Percentiles rank a stretch among this genome's conserved stretches.
phyloP scores from a whole-genome alignment of 257 asterid species.

The Nicotiana tabacum region DNA sequence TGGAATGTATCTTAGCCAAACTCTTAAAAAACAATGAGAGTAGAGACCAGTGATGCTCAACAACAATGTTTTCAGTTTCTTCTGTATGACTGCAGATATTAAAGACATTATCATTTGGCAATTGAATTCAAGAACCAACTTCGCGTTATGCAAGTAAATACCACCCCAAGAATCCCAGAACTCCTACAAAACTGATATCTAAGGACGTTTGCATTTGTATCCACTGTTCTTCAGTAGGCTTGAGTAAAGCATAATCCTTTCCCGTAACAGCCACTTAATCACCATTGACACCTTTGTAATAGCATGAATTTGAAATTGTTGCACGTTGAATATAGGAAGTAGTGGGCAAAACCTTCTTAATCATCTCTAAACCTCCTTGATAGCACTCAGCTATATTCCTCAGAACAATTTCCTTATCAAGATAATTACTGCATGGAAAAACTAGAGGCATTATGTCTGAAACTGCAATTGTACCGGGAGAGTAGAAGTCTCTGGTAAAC shows the following conservation, averaged over 20 bases:
- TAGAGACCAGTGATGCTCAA: neutral
- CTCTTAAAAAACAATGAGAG: neutral
- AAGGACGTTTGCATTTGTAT: neutral
- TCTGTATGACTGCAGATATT: neutral
- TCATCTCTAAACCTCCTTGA: neutral
- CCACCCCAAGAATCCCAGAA: neutral
- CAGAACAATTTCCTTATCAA: neutral
- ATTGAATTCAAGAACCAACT: neutral
- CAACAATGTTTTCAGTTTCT: neutral
- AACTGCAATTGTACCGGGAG: neutral
- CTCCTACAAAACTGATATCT: neutral
- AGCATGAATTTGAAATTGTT: neutral
- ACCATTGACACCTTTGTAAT: neutral
- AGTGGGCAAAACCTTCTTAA: neutral
- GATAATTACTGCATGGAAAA: neutral
- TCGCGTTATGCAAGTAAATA: neutral
- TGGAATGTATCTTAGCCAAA: neutral
- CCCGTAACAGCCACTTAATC: neutral
- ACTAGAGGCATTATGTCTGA: neutral
- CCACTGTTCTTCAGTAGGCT: neutral
- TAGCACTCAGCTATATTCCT: neutral
- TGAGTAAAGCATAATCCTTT: neutral
- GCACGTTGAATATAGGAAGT: neutral
- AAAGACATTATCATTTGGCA: neutral
- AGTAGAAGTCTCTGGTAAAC: neutral